Conservation (phyloP, 2,329 filamentous ascomycete genomes). For the Lojkania enalia region DNA sequence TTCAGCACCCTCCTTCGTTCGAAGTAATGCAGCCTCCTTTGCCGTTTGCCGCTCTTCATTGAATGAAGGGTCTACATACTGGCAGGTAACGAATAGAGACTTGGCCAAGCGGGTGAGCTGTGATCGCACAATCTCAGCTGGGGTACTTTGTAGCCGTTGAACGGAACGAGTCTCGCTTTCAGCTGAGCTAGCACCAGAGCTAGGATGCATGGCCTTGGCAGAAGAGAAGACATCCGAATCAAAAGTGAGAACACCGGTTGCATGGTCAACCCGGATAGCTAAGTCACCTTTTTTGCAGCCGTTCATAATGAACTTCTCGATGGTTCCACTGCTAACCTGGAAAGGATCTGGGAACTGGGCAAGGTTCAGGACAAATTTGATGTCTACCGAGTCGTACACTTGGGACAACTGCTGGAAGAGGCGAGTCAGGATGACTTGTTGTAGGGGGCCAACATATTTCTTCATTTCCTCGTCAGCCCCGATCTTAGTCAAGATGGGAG, state of each 20-base stretch:
- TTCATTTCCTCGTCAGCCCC: slow-evolving; percentile 94
- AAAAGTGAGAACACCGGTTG: slow-evolving; percentile 92
- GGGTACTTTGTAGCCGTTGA: slow-evolving; percentile 95
- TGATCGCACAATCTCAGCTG: slow-evolving; percentile 94
- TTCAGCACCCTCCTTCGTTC: slow-evolving; percentile 85
- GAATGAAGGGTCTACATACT: slow-evolving; percentile 91
- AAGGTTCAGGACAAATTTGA: slow-evolving; percentile 89
- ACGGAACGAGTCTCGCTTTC: slow-evolving; percentile 83
- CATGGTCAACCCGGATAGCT: slow-evolving; percentile 93
- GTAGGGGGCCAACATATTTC: slow-evolving; percentile 91
- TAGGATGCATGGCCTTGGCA: slow-evolving; percentile 85
- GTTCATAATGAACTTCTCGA: slow-evolving; percentile 99
- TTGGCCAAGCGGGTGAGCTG: slow-evolving; percentile 91
- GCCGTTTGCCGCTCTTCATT: slow-evolving; percentile 79
- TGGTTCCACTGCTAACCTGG: slow-evolving; percentile 84
- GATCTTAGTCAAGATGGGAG: slow-evolving; percentile 91
- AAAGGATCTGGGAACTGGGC: slow-evolving; percentile 96
- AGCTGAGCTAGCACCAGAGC: slow-evolving; percentile 81
- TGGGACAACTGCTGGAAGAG: slow-evolving; percentile 99
- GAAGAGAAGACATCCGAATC: slow-evolving; percentile 99
- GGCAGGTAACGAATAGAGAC: slow-evolving; percentile 88
- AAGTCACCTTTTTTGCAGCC: slow-evolving; percentile 99
- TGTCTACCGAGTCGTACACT: slow-evolving; percentile 96
- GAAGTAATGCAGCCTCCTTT: slow-evolving; percentile 76
- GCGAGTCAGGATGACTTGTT: slow-evolving; percentile 97